phyloP scores from a whole-genome alignment of 805 yeast genomes.

The Nakazawaea anatomiae region DNA sequence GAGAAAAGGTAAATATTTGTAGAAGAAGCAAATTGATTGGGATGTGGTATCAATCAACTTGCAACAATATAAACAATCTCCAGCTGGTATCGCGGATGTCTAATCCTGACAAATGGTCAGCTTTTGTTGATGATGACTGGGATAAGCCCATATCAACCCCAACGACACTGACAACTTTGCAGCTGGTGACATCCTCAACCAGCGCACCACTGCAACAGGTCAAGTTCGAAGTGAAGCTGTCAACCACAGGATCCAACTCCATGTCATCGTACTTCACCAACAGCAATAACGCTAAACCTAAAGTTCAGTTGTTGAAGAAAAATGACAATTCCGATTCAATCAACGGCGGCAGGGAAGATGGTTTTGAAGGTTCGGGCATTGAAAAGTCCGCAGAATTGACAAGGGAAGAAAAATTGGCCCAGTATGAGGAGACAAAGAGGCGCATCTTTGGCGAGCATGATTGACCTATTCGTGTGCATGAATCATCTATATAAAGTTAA shows the following conservation, averaged over 20 bases:
- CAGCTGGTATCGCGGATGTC: neutral
- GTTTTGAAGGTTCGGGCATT: neutral
- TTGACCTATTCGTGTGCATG: no score
- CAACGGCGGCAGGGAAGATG: neutral
- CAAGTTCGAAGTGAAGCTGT: neutral
- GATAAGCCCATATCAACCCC: neutral
- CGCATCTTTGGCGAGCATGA: neutral
- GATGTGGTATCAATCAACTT: no score
- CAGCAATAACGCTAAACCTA: neutral
- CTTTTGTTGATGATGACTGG: constrained; percentile 4
- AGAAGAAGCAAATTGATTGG: neutral
- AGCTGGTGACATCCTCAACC: neutral
- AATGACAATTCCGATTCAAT: neutral
- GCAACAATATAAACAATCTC: no score
- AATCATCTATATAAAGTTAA: no score
- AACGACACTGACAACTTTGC: neutral
- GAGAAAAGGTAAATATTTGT: no score
- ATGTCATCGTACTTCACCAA: neutral
- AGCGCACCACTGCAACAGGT: neutral
- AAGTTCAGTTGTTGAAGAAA: neutral
- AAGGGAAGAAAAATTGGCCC: neutral
- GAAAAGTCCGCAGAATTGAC: neutral
- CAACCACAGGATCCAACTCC: neutral
- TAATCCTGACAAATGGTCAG: constrained; percentile 1
- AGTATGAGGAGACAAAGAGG: neutral